Evolutionary conservation across 2,329 filamentous ascomycete species (phyloP), one percentile per base, ranked within the genome.

Genomic region (Colletotrichum sp.): DNA sequence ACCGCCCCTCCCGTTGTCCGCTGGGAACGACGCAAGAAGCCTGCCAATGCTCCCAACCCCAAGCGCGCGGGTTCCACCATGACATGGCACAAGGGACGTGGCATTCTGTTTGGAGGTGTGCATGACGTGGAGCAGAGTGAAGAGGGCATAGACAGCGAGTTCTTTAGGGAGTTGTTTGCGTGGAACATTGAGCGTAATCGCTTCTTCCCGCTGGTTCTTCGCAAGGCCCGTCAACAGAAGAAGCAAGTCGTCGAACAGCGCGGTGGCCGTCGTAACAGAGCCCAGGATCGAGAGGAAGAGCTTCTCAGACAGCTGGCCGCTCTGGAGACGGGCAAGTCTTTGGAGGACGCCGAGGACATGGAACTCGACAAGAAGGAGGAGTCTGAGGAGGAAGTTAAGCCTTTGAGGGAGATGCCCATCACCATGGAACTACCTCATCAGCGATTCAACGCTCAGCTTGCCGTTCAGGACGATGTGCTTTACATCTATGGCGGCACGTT

Each of bases 111-210:
- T 83, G 97, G 97, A 60, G 97, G 97, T 69, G 97, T 99, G 6
- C 95, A 98, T 81, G 96, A 98, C 80, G 94, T 98, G 1, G 95
- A 98, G 84, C 91, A 96, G 82, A 96, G 92, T 78, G 96, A 98
- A 83, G 97, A 99, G 84, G 96, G 95, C 5, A 98, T 99, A 79
- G 96, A 99, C 71, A 98, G 95, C 82, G 96, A 98, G 83, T 99
- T 99, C 86, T 99, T 99, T 87, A 96, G 98, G 80, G 91, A 93
- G 72, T 86, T 99, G 28, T 98, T 95, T 81, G 95, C 96, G 7
- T 99, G 96, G 95, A 98, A 98, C 82, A 93, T 98, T 78, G 97
- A 99, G 81, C 92, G 96, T 75, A 99, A 99, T 83, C 91, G 97
- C 10, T 99, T 98, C 87, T 98, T 99, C 88, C 95, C 94, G 3